Conservation (phyloP, 2,329 filamentous ascomycete genomes). For the Colletotrichum tabaci region DNA sequence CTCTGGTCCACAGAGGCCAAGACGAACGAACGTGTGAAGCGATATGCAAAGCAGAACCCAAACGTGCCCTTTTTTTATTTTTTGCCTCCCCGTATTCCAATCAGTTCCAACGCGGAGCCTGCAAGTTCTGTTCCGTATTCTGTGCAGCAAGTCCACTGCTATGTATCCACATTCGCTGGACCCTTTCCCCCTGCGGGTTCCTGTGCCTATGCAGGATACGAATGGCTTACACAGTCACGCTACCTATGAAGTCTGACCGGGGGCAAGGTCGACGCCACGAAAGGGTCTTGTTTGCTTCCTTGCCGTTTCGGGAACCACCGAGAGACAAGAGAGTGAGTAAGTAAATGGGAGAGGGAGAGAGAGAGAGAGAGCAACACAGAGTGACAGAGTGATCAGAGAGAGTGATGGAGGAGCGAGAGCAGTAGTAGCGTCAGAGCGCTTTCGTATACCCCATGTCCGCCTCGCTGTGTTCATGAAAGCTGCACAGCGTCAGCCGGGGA, state of each 20-base stretch:
- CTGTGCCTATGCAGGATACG: slow-evolving; percentile 6
- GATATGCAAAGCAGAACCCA: slow-evolving; percentile 11
- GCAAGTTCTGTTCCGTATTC: slow-evolving; percentile 15
- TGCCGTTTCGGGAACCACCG: neutral
- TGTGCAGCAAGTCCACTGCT: neutral
- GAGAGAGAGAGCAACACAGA: neutral
- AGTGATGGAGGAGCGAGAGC: too few species aligned
- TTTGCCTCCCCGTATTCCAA: slow-evolving; percentile 19
- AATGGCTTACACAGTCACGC: neutral
- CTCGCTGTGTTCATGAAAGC: neutral
- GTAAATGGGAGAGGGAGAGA: neutral
- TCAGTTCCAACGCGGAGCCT: slow-evolving; percentile 1
- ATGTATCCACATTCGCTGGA: slow-evolving; percentile 1
- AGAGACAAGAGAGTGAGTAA: neutral
- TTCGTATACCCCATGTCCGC: slow-evolving; percentile 6
- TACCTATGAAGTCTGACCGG: neutral
- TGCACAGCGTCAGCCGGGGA: slow-evolving; percentile 2
- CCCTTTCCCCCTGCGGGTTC: neutral
- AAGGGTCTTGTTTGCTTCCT: neutral
- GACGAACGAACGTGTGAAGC: neutral
- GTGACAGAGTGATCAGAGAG: neutral
- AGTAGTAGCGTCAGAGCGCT: neutral
- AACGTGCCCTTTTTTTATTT: neutral
- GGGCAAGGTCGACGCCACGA: neutral
- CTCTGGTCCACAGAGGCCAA: slow-evolving; percentile 9